Evolutionary conservation across 345 rosid species (phyloP), one percentile per base, ranked within the genome.

Genomic region (Turnera subulata): DNA sequence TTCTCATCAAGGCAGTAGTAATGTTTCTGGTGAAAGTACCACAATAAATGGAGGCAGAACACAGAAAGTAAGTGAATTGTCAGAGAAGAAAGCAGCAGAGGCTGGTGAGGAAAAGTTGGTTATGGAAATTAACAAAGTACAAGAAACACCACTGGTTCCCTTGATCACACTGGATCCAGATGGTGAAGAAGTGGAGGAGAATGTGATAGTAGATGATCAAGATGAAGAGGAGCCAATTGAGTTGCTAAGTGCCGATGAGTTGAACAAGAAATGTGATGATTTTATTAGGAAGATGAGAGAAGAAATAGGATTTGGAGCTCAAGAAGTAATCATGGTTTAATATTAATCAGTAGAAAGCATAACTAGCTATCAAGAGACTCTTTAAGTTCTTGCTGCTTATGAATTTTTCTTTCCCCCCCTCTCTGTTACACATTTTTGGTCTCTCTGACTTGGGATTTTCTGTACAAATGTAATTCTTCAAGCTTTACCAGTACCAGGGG

Each of bases 221-320:
- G 25, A 23, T 0, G 29, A 24, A 49, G 33, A 52, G 14, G 57
- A 26, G 25, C 54, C 38, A 45, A 21, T 37, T 39, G 74, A 52
- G 46, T 62, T 53, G 44, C 55, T 79, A 26, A 83, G 82, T 66
- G 29, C 39, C 1, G 96, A 89, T 39, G 95, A 86, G 29, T 69
- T 84, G 23, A 76, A 89, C 73, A 72, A 75, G 80, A 84, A 72
- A 72, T 86, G 83, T 40, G 97, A 86, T 0, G 80, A 84, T 1
- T 90, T 86, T 67, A 90, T 86, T 18, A 84, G 64, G 49, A 81
- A 29, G 71, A 71, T 90, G 85, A 84, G 50, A 46, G 64, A 67
- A 3, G 64, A n/a, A 42, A 81, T 85, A 62, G 43, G 63, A 53
- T n/a, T 18, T 9, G 77, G 73, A 63, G 66, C 73, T 6, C 45